Conservation (phyloP, 2,329 filamentous ascomycete species). For the Cladophialophora bantiana region DNA sequence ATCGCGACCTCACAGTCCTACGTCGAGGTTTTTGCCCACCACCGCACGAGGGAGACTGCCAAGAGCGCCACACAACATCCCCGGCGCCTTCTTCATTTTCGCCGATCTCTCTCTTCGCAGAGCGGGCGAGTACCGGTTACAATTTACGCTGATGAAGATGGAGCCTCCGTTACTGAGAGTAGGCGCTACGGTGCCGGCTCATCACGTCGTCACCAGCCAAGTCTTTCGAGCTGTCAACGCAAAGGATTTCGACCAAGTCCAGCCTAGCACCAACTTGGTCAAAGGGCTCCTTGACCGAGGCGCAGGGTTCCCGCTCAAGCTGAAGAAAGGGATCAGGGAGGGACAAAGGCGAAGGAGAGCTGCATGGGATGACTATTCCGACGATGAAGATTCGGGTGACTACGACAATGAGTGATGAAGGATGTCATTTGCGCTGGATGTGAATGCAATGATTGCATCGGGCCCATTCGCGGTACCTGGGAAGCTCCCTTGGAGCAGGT, state of each 20-base stretch:
- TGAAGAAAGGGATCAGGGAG: slow-evolving; percentile 41
- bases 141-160: slow-evolving; percentile 55
- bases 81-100: slow-evolving; percentile 57
- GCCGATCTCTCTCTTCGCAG: slow-evolving; percentile 56
- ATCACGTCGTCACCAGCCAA: slow-evolving; percentile 32
- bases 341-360: slow-evolving; percentile 33
- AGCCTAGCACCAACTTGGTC: slow-evolving; percentile 41
- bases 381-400: slow-evolving; percentile 31
- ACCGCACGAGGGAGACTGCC: slow-evolving; percentile 16
- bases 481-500: neutral
- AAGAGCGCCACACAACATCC: slow-evolving; percentile 37
- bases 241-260: slow-evolving; percentile 42
- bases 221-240: slow-evolving; percentile 41
- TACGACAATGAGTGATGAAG: slow-evolving; percentile 15
- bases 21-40: slow-evolving; percentile 29
- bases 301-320: slow-evolving; percentile 40
- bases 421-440: neutral
- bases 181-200: slow-evolving; percentile 28
- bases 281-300: slow-evolving; percentile 39
- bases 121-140: slow-evolving; percentile 53
- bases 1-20: slow-evolving; percentile 29
- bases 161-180: slow-evolving; percentile 21
- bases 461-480: neutral
- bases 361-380: slow-evolving; percentile 31
- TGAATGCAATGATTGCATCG: neutral